Percentiles rank a stretch among this genome's conserved stretches.
Conservation (phyloP, 129 eudicot species). For the Saussurea involucrata region DNA sequence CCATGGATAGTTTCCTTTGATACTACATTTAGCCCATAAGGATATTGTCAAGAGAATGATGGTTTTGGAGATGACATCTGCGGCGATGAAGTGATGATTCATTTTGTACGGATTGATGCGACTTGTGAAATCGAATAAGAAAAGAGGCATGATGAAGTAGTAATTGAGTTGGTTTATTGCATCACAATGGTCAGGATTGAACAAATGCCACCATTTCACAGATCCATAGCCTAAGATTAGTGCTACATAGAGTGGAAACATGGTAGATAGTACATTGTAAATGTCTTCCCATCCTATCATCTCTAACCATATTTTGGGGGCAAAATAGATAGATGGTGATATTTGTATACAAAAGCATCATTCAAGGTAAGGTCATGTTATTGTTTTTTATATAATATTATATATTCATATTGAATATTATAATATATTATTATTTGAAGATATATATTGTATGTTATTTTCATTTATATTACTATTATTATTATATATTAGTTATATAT, state of each 20-base stretch:
- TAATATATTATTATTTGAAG: too few relatives aligned
- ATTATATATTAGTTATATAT: too few relatives aligned
- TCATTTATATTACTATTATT: too few relatives aligned
- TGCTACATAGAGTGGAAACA: slow-evolving; percentile 65
- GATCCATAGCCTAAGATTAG: slow-evolving; percentile 52
- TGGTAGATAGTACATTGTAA: slow-evolving; percentile 49
- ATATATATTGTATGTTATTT: too few relatives aligned
- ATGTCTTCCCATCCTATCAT: slow-evolving; percentile 61
- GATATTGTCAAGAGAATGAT: slow-evolving; percentile 22
- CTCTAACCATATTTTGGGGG: not conserved
- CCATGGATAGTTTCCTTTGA: slow-evolving; percentile 38
- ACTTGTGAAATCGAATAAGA: slow-evolving; percentile 46
- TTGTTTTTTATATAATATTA: not conserved
- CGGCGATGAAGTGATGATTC: slow-evolving; percentile 44
- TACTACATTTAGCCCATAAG: slow-evolving; percentile 44
- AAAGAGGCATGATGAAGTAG: slow-evolving; percentile 58
- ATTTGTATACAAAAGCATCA: not conserved
- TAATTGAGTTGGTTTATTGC: slow-evolving; percentile 59
- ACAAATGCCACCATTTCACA: slow-evolving; percentile 64
- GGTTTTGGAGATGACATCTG: slow-evolving; percentile 43
- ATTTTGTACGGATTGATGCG: slow-evolving; percentile 42
- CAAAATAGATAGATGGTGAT: not conserved
- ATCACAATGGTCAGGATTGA: slow-evolving; percentile 52
- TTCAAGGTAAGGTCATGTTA: not conserved
- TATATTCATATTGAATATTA: not conserved